Conservation (phyloP, 1,284 basidiomycete species). For the Papiliotrema terrestris region DNA sequence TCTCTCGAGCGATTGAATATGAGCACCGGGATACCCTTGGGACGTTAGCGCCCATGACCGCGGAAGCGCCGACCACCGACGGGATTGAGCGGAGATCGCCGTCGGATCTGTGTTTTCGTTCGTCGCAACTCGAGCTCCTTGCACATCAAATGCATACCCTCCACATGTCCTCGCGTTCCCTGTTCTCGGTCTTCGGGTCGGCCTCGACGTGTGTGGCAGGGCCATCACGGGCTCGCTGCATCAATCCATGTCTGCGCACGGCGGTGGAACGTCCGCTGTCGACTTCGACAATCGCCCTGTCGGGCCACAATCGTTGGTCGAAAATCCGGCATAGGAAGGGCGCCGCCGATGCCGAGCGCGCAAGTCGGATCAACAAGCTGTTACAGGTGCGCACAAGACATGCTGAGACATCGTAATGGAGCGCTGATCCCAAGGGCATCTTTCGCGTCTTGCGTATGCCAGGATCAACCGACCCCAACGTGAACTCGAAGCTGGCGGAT, state of each 20-base stretch:
- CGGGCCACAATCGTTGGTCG: conserved; percentile 59
- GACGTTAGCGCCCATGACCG: conserved; percentile 41
- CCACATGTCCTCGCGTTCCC: neutral
- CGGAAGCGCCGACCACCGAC: conserved; percentile 31
- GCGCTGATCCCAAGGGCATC: conserved; percentile 60
- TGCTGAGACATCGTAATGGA: neutral
- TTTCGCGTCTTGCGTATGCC: conserved; percentile 63
- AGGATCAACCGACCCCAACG: conserved; percentile 61
- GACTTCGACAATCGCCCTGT: conserved; percentile 8
- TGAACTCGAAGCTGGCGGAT: conserved; percentile 62
- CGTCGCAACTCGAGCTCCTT: neutral
- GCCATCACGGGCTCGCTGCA: no score
- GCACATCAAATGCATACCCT: no score
- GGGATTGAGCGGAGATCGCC: no score
- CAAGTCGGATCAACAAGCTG: neutral
- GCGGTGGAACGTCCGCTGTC: neutral
- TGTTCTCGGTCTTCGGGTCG: neutral
- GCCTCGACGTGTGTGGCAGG: neutral
- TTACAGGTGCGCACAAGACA: neutral
- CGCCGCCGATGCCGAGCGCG: conserved; percentile 60
- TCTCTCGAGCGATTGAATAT: no score
- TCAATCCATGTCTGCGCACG: no score
- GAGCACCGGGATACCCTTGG: conserved; percentile 17
- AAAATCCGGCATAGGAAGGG: conserved; percentile 83
- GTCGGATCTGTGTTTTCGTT: no score